phyloP scores from a whole-genome alignment of 1,284 basidiomycete species.

The Schizophyllum amplum region DNA sequence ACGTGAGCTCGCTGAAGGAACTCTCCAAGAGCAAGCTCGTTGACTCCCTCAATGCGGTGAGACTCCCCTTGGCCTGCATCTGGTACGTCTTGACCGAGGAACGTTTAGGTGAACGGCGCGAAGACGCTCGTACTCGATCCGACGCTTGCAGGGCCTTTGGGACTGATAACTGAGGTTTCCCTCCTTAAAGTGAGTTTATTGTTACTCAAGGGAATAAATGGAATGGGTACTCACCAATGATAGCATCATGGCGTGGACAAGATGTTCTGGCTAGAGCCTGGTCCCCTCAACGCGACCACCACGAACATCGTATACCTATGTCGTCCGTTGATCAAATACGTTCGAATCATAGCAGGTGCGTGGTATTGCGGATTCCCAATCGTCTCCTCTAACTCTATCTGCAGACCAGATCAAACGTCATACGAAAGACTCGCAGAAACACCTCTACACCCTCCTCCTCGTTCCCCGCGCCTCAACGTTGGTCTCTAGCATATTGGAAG shows the following conservation, averaged over 20 bases:
- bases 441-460: constrained; percentile 84
- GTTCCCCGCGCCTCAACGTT: constrained; percentile 86
- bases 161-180: constrained; percentile 88
- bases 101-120: constrained; percentile 74
- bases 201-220: not conserved
- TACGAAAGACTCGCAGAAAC: constrained; percentile 55
- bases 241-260: constrained; percentile 98
- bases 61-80: constrained; percentile 17
- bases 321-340: constrained; percentile 77
- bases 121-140: constrained; percentile 95
- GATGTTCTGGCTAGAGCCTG: constrained; percentile 98
- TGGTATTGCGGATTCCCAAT: constrained; percentile 13
- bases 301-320: constrained; percentile 93
- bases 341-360: constrained; percentile 86
- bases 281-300: constrained; percentile 76
- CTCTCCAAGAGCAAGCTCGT: constrained; percentile 70
- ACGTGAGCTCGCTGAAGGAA: constrained; percentile 68
- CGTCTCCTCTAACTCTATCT: constrained; percentile 11
- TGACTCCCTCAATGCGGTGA: constrained; percentile 76
- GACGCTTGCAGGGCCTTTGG: constrained; percentile 84
- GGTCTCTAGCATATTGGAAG: constrained; percentile 77
- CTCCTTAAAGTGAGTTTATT: constrained; percentile 72
- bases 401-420: constrained; percentile 85
- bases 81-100: constrained; percentile 1
- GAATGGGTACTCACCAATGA: constrained; percentile 3